Base-by-base conservation (phyloP, 2,329 filamentous ascomycete genomes). In the Penicillium sp. region DNA sequence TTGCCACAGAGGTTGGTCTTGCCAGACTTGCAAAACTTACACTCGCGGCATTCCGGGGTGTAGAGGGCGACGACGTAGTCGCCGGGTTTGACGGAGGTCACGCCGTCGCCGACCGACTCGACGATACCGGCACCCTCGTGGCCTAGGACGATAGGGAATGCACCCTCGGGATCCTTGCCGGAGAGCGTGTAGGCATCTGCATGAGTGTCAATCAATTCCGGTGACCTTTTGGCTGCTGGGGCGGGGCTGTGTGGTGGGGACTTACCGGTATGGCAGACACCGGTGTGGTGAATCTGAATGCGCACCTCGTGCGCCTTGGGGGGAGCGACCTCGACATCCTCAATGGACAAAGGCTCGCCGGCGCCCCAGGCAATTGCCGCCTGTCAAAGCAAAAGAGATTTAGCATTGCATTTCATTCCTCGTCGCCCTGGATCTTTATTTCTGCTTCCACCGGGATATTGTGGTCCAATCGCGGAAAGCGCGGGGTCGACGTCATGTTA, bases 1-100 rank as follows among this genome's bases (percentile, higher is more conserved):
- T 97, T 97, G 69, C 93, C 93, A 74, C 91, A 97, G 43, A 97
- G 85, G 74, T 97, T 95, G 61, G 91, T 97, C 83, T 98, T 98
- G 74, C 91, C 93, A 28, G 91, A 97, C 72, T 88, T 93, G 84
- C 93, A 98, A 80, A 97, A 97, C 77, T 97, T 97, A 83, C 93
- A 98, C 71, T 97, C 91, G 56, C 81, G 78, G 76, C 93, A 97
- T 75, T 97, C 91, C 53, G 93, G 93, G 32, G 90, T 97, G 77
- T 94, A 94, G 48, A 94, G 84, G 58, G 87, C 86, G 56, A 93
- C 76, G 48, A 96, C 91, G 64, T 94, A 83, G 75, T 97, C 91
- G 53, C 91, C 91, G 35, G 82, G 80, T 78, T 96, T 95, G 58
- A 96, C 91, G 59, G 83, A 89, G 60, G 88, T 95, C 60, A 97